Evolutionary conservation across 495 filamentous ascomycete genomes (phyloP).

Genomic region (Annulohypoxylon bovei): DNA sequence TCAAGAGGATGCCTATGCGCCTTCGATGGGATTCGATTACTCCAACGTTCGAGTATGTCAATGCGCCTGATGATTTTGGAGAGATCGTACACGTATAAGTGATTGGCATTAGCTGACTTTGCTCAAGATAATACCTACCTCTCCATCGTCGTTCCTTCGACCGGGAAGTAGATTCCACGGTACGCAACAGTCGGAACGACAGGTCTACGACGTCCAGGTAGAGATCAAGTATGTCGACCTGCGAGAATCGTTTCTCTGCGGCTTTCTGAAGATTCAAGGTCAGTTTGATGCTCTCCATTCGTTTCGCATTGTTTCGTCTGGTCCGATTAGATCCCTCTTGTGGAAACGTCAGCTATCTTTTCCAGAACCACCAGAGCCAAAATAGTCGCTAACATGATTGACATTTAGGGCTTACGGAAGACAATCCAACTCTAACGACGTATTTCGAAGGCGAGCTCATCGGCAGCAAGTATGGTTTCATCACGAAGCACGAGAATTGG

Average conservation of each 20-base stretch:
- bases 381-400: slow-evolving; percentile 26
- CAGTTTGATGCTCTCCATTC: slow-evolving; percentile 38
- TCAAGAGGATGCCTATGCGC: slow-evolving; percentile 42
- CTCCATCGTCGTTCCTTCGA: slow-evolving; percentile 83
- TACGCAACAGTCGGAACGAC: slow-evolving; percentile 89
- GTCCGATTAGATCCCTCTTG: background rate
- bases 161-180: slow-evolving; percentile 89
- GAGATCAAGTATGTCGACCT: slow-evolving; percentile 98
- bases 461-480: slow-evolving; percentile 91
- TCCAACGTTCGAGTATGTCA: slow-evolving; percentile 70
- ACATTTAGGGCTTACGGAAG: slow-evolving; percentile 82
- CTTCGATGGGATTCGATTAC: slow-evolving; percentile 70
- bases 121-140: slow-evolving; percentile 66
- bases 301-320: background rate
- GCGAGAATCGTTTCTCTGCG: slow-evolving; percentile 92
- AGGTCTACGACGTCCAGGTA: slow-evolving; percentile 93
- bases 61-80: background rate
- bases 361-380: too few relatives aligned
- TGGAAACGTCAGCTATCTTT: background rate
- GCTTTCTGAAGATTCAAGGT: slow-evolving; percentile 97
- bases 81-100: background rate
- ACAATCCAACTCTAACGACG: slow-evolving; percentile 95
- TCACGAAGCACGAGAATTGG: slow-evolving; percentile 89
- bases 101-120: slow-evolving; percentile 31
- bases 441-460: slow-evolving; percentile 99